Evolutionary conservation across 441 rosid species (phyloP).

Genomic region (Metrosideros polymorpha): DNA sequence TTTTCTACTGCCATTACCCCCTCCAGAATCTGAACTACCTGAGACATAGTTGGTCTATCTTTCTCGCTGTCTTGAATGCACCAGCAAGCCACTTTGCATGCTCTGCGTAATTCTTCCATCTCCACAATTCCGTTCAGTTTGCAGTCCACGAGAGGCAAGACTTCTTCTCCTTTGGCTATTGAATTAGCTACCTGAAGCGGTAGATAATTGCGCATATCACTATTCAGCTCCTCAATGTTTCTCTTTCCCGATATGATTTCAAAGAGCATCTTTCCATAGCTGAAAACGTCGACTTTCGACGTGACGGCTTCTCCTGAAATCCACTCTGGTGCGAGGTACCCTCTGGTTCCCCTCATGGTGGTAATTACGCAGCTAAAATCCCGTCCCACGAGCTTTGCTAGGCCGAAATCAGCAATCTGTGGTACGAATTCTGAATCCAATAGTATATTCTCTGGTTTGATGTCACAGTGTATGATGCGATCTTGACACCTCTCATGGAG

Average conservation of each 20-base stretch:
- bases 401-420: background rate
- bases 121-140: background rate
- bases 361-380: background rate
- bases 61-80: background rate
- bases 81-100: background rate
- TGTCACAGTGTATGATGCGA: background rate
- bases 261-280: background rate
- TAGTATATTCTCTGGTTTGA: constrained; percentile 1
- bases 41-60: background rate
- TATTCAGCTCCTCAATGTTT: background rate
- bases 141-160: background rate
- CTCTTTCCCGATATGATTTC: background rate
- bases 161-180: background rate
- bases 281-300: background rate
- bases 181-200: background rate
- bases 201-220: background rate
- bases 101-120: background rate
- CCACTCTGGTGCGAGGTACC: background rate
- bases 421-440: background rate
- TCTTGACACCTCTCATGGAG: background rate
- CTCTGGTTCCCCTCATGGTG: background rate
- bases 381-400: background rate
- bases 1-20: background rate
- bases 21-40: background rate
- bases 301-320: background rate